Evolutionary conservation across 306 rosid genomes (phyloP).

Genomic region (Hylodesmum podocarpum): DNA sequence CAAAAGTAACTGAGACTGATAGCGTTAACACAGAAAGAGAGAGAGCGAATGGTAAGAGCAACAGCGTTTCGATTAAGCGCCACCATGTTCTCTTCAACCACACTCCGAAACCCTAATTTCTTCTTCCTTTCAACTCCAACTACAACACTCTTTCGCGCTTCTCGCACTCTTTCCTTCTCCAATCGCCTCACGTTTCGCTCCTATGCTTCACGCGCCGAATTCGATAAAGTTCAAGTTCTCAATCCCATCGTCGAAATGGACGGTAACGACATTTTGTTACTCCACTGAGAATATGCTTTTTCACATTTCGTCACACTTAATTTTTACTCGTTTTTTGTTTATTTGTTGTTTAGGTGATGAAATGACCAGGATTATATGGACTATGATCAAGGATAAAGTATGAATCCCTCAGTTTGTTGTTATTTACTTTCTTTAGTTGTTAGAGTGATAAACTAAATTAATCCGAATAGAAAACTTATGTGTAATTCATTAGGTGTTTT

Average conservation of each 20-base stretch:
- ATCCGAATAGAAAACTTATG: neutral
- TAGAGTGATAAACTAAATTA: neutral
- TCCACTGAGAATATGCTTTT: neutral
- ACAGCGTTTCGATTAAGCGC: slow-evolving; percentile 36
- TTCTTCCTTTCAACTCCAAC: slow-evolving; percentile 29
- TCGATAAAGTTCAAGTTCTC: slow-evolving; percentile 53
- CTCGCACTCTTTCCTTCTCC: slow-evolving; percentile 44
- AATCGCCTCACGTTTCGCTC: slow-evolving; percentile 58
- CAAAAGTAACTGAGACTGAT: no score
- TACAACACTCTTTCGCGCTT: slow-evolving; percentile 32
- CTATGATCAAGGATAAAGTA: slow-evolving; percentile 82
- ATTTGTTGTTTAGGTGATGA: slow-evolving; percentile 70
- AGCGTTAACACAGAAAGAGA: no score
- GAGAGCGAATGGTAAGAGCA: slow-evolving; percentile 47
- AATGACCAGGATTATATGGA: slow-evolving; percentile 94
- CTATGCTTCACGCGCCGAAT: slow-evolving; percentile 55
- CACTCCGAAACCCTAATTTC: slow-evolving; percentile 51
- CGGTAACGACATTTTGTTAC: slow-evolving; percentile 45
- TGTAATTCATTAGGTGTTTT: neutral
- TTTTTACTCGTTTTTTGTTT: neutral
- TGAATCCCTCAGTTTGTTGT: neutral
- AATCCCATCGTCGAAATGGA: slow-evolving; percentile 97
- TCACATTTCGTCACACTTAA: neutral
- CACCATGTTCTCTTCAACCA: slow-evolving; percentile 41
- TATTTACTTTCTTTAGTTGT: neutral